Percentiles rank a stretch among this genome's conserved stretches.
Conservation (phyloP, 2,329 filamentous ascomycete species). For the Arthrinium phaeospermum region DNA sequence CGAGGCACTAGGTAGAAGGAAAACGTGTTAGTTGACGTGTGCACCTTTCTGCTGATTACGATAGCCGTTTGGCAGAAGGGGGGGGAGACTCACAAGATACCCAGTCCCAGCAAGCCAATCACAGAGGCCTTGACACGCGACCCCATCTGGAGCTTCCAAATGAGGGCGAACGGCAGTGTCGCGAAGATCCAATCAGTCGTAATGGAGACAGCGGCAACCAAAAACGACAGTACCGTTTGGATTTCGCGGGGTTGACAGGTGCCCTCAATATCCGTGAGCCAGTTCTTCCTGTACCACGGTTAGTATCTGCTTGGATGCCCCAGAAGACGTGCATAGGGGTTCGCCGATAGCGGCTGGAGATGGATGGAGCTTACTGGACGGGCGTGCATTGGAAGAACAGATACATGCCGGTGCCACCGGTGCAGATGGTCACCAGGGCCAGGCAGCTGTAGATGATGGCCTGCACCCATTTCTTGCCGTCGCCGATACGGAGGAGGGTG, state of each 20-base stretch:
- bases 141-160: slow-evolving; percentile 13
- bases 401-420: slow-evolving; percentile 9
- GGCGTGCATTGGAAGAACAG: slow-evolving; percentile 11
- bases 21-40: background rate
- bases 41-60: too few species aligned
- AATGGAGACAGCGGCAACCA: background rate
- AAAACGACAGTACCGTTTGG: background rate
- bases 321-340: background rate
- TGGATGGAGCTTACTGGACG: background rate
- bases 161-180: background rate
- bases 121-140: background rate
- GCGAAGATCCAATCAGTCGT: slow-evolving; percentile 2
- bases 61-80: background rate
- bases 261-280: background rate
- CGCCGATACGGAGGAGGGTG: slow-evolving; percentile 1
- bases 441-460: background rate
- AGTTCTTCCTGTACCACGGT: background rate
- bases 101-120: slow-evolving; percentile 9
- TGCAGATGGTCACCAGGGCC: background rate
- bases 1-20: background rate
- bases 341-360: background rate
- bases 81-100: background rate
- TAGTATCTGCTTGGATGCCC: background rate
- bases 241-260: background rate
- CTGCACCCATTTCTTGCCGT: background rate